phyloP scores from a whole-genome alignment of 2,329 filamentous ascomycete genomes.

The Fusarium penzigii region DNA sequence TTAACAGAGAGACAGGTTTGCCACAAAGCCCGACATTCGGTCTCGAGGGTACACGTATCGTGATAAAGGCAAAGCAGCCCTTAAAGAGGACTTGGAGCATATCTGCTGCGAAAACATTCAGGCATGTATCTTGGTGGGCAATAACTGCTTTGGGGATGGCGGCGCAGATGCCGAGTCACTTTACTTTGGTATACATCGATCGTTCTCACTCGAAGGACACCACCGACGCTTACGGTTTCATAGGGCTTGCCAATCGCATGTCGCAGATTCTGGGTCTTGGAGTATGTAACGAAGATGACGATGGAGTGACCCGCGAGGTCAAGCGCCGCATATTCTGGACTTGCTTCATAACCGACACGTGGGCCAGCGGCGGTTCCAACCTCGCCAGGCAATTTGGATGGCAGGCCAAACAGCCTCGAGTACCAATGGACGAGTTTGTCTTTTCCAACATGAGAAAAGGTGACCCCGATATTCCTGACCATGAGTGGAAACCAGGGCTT shows the following conservation, averaged over 20 bases:
- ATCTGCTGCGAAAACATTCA: slow-evolving; percentile 37
- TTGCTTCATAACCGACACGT: slow-evolving; percentile 36
- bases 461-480: slow-evolving; percentile 18
- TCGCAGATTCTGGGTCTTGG: slow-evolving; percentile 34
- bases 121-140: slow-evolving; percentile 35
- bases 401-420: slow-evolving; percentile 12
- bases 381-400: slow-evolving; percentile 29
- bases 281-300: slow-evolving; percentile 17
- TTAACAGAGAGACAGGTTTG: slow-evolving; percentile 7
- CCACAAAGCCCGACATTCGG: slow-evolving; percentile 9
- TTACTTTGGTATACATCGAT: slow-evolving; percentile 30
- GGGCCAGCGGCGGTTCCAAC: slow-evolving; percentile 35
- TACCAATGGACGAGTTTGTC: slow-evolving; percentile 33
- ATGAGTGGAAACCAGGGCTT: slow-evolving; percentile 29
- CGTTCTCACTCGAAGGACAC: background rate
- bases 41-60: slow-evolving; percentile 20
- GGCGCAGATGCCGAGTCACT: slow-evolving; percentile 34
- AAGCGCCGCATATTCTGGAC: slow-evolving; percentile 38
- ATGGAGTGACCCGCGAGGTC: slow-evolving; percentile 28
- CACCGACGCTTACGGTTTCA: too few relatives aligned
- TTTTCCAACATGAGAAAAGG: slow-evolving; percentile 26
- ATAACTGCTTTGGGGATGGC: slow-evolving; percentile 32
- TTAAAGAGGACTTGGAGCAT: slow-evolving; percentile 34
- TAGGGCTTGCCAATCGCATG: slow-evolving; percentile 35
- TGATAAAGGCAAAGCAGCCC: slow-evolving; percentile 12